Base-by-base conservation (phyloP, 805 yeast species). In the Pichia phayaonensis region DNA sequence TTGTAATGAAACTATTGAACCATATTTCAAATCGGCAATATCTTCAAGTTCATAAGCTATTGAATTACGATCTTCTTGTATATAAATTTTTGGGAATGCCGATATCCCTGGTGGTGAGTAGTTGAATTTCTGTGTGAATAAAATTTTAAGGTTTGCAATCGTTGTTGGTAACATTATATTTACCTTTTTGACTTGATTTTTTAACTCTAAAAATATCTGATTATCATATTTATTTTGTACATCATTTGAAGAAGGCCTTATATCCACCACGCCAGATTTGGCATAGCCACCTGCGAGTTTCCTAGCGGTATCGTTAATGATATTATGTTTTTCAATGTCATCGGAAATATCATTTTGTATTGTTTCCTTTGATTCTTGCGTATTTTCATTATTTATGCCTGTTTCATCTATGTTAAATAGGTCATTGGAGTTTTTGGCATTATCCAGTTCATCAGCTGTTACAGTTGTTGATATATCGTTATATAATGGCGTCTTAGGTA, bases 101-200 rank as follows among this genome's bases (percentile, higher is more conserved):
- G 78, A 67, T 8, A 56, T 52, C 15, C 55, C 59, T 4, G 56
- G 48, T 0, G 95, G 94, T 0, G 92, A 77, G 63, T 84, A 89
- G 2, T 92, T 88, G 69, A 90, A 90, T 58, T 81, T 86, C 60
- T 92, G 96, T 7, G 90, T 86, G 61, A 92, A 92, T 23, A 86
- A 68, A 1, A 89, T 72, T 43, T 94, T 74, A 36, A 86, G 59
- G 2, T 81, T 72, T 3, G 82, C 75, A 44, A 76, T 60, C 0
- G 83, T 67, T 3, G 78, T 65, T 1, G 83, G 82, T 15, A 72
- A 58, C 34, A 64, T 64, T 2, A 77, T 60, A 2, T 60, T 58
- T 1, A 76, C 77, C 57, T 81, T 84, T 61, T 81, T 84, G 1
- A 83, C 81, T 50, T 72, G 69, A 16, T 72, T 76, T 12, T 72